A percentile compares a stretch with the other conserved stretches of the same genome.
phyloP scores from a whole-genome alignment of 2,329 filamentous ascomycete species.

The Alternaria metachromatica region DNA sequence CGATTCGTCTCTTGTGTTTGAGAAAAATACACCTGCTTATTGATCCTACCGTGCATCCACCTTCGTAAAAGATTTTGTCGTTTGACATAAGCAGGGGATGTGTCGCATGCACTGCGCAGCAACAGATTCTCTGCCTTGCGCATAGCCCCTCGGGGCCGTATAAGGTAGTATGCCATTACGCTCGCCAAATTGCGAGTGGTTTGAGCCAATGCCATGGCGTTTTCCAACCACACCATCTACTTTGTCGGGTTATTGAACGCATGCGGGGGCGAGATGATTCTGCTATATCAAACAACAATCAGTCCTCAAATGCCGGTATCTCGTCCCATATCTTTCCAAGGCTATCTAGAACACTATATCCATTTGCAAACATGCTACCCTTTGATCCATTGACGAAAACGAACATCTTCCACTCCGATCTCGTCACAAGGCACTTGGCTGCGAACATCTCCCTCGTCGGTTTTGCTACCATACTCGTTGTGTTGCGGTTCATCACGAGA shows the following conservation, averaged over 20 bases:
- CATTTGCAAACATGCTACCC: not conserved
- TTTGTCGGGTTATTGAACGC: not conserved
- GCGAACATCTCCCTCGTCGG: not conserved
- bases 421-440: not conserved
- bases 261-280: not conserved
- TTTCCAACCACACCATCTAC: not conserved
- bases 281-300: not conserved
- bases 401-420: not conserved
- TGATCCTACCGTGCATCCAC: not conserved
- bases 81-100: not conserved
- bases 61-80: not conserved
- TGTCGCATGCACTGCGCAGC: not conserved
- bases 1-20: not conserved
- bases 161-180: not conserved
- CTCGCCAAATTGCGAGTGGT: not conserved
- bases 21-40: not conserved
- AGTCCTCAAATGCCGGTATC: not conserved
- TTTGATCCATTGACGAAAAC: not conserved
- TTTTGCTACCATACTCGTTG: not conserved
- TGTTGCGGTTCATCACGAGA: not conserved
- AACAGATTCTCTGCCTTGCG: not conserved
- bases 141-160: not conserved
- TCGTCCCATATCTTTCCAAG: not conserved
- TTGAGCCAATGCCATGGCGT: not conserved
- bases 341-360: not conserved